Evolutionary conservation across 179 eudicot genomes (phyloP).

Genomic region (Spinacia oleracea): DNA sequence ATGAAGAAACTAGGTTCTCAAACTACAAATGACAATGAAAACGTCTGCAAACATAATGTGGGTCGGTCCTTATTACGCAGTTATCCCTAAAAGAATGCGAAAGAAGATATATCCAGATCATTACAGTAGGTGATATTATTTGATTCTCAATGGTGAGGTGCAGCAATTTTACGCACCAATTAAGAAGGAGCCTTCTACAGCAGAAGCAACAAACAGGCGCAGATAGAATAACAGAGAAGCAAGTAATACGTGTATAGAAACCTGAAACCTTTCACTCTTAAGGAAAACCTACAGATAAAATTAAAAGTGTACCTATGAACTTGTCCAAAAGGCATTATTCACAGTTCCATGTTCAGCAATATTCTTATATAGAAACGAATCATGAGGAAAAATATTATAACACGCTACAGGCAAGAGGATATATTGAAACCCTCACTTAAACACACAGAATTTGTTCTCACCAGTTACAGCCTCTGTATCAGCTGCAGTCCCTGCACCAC

Average conservation of each 20-base stretch:
- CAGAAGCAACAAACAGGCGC: too few species aligned
- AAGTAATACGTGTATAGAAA: neutral
- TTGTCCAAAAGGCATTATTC: neutral
- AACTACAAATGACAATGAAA: neutral
- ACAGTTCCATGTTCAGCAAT: neutral
- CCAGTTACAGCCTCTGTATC: constrained; percentile 99
- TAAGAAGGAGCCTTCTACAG: too few species aligned
- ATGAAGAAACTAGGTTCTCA: neutral
- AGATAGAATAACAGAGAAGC: too few species aligned
- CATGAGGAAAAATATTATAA: neutral
- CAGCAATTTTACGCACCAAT: neutral
- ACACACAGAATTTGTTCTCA: constrained; percentile 18
- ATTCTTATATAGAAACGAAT: neutral
- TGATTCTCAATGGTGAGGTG: neutral
- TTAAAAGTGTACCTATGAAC: too few species aligned
- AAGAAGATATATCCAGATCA: neutral
- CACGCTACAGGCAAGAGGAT: neutral
- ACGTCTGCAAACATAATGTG: neutral
- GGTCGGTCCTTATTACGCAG: neutral
- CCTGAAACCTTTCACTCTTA: neutral
- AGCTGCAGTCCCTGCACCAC: constrained; percentile 99
- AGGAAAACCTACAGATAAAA: neutral
- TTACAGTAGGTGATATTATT: neutral
- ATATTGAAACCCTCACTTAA: neutral
- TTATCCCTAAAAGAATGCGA: neutral